These are phyloP conservation scores for Metschnikowia reukaufii DNA, from an alignment of 805 yeast species.

Conservation along the genomic window DNA sequence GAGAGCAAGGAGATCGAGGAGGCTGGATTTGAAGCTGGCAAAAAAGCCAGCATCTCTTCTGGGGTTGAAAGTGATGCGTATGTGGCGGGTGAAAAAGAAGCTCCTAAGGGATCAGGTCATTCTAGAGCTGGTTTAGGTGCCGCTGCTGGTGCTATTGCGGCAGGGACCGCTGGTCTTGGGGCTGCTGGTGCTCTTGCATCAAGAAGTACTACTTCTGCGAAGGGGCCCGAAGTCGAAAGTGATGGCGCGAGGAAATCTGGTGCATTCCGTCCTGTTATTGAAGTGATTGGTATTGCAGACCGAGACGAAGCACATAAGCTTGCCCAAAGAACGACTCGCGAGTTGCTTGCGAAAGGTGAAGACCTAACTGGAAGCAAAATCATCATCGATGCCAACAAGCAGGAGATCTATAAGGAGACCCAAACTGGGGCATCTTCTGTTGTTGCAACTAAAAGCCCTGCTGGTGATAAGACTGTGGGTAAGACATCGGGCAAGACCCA, in stretches of 20 bases:
- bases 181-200: conserved; percentile 3
- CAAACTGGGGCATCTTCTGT: background rate
- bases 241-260: background rate
- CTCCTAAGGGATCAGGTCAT: background rate
- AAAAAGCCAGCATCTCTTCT: background rate
- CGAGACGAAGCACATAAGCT: conserved; percentile 29
- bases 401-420: conserved; percentile 28
- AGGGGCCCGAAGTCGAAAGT: background rate
- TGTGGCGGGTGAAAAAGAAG: conserved; percentile 4
- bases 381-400: conserved; percentile 34
- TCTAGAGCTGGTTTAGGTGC: background rate
- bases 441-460: background rate
- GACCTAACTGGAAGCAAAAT: conserved; percentile 35
- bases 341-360: conserved; percentile 31
- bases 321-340: conserved; percentile 34
- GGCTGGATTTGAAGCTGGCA: conserved; percentile 6
- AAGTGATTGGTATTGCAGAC: conserved; percentile 37
- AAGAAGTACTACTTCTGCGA: background rate
- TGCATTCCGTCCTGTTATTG: conserved; percentile 23
- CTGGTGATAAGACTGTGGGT: too few relatives aligned
- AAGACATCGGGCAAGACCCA: background rate
- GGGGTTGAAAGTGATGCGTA: conserved; percentile 5
- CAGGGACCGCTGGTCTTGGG: background rate
- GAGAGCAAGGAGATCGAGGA: conserved; percentile 9
- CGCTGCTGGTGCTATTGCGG: conserved; percentile 2